phyloP scores from a whole-genome alignment of 2,329 filamentous ascomycete species.

The Cryphonectria parasitica region DNA sequence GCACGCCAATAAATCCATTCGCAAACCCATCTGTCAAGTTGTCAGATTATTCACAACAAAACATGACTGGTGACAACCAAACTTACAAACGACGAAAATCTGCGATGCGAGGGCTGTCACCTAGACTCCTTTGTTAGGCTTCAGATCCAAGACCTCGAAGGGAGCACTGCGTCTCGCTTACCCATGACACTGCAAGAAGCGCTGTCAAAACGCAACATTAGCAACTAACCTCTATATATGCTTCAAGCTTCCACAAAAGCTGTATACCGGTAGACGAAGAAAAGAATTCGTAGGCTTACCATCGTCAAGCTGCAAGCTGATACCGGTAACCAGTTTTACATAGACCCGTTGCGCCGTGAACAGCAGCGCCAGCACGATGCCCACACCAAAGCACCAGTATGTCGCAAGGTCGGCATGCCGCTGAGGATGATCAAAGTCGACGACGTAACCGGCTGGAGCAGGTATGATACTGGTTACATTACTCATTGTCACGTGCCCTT shows the following conservation, averaged over 20 bases:
- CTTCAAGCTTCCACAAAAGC: neutral
- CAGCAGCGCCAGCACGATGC: conserved; percentile 15
- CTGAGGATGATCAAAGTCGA: conserved; percentile 40
- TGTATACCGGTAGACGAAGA: neutral
- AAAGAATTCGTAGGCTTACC: conserved; percentile 6
- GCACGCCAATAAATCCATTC: conserved; percentile 35
- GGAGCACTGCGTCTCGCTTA: conserved; percentile 23
- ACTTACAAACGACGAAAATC: conserved; percentile 14
- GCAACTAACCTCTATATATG: neutral
- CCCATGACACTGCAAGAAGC: conserved; percentile 20
- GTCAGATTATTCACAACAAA: too few relatives aligned
- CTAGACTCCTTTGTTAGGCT: neutral
- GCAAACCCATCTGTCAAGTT: conserved; percentile 37
- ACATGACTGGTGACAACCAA: neutral
- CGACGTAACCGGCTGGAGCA: conserved; percentile 39
- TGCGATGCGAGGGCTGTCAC: conserved; percentile 23
- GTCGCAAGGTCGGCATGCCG: conserved; percentile 8
- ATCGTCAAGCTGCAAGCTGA: conserved; percentile 16
- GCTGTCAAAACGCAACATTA: conserved; percentile 2
- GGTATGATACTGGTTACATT: conserved; percentile 34
- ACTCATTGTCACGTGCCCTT: conserved; percentile 19
- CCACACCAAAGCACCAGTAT: conserved; percentile 22
- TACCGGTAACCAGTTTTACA: conserved; percentile 4
- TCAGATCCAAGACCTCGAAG: conserved; percentile 33
- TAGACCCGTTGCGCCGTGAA: conserved; percentile 25